Percentiles rank a stretch among this genome's conserved stretches.
Conservation (phyloP, 169 alveolate genomes). For the Cardiosporidium cionae region DNA sequence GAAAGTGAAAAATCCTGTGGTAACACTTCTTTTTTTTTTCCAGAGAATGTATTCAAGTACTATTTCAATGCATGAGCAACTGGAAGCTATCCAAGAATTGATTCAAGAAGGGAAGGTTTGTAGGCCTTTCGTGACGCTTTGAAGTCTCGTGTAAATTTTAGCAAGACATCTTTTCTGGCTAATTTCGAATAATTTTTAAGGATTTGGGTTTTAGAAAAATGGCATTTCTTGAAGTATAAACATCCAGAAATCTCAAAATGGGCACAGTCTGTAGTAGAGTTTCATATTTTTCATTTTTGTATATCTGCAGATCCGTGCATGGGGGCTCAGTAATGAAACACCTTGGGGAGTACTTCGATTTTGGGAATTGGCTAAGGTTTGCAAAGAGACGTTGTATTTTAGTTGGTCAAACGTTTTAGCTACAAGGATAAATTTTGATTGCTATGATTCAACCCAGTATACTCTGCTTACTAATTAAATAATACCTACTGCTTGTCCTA, state of each 20-base stretch:
- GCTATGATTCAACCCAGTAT: no score
- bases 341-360: conserved; percentile 61
- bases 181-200: no score
- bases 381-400: conserved; percentile 3
- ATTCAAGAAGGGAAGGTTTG: conserved; percentile 57
- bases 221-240: not conserved
- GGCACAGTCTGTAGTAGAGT: not conserved
- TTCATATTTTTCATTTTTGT: no score
- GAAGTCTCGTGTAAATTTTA: not conserved
- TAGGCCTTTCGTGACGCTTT: no score
- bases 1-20: not conserved
- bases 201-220: not conserved
- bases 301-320: conserved; percentile 47
- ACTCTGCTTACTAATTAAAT: no score
- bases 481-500: no score
- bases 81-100: conserved; percentile 52
- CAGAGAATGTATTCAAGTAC: no score
- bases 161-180: no score
- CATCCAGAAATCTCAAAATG: not conserved
- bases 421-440: no score
- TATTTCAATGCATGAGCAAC: conserved; percentile 57
- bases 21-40: conserved; percentile 8
- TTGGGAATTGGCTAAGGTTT: conserved; percentile 44
- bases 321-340: conserved; percentile 74
- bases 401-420: not conserved